Conservation (phyloP, 1,139 yeast species). For the Tardiomyces depauwii region DNA sequence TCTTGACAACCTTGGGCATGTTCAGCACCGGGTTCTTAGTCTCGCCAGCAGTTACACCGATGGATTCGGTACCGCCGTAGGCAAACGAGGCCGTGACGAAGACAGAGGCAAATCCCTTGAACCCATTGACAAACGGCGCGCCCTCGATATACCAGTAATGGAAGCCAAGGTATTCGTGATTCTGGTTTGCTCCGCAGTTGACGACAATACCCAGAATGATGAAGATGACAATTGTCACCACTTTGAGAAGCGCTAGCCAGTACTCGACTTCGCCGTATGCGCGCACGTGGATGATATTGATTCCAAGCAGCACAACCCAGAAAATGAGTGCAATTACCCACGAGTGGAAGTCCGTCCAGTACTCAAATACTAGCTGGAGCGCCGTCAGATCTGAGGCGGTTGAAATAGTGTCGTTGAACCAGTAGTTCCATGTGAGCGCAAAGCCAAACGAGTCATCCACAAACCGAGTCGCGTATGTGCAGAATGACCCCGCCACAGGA, state of each 20-base stretch:
- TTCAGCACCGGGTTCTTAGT: slow-evolving; percentile 45
- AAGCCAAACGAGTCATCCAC: slow-evolving; percentile 54
- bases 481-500: slow-evolving; percentile 54
- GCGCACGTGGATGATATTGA: slow-evolving; percentile 45
- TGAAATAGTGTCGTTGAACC: slow-evolving; percentile 55
- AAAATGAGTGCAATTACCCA: slow-evolving; percentile 48
- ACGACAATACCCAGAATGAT: slow-evolving; percentile 50
- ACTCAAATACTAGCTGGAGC: slow-evolving; percentile 43
- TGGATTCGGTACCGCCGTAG: slow-evolving; percentile 56
- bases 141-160: slow-evolving; percentile 38
- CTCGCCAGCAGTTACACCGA: slow-evolving; percentile 59
- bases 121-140: slow-evolving; percentile 49
- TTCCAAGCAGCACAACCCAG: slow-evolving; percentile 41
- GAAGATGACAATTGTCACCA: slow-evolving; percentile 42
- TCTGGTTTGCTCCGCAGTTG: slow-evolving; percentile 50
- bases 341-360: slow-evolving; percentile 48
- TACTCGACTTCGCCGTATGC: slow-evolving; percentile 58
- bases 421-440: slow-evolving; percentile 50
- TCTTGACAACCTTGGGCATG: slow-evolving; percentile 46
- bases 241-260: slow-evolving; percentile 53
- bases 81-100: slow-evolving; percentile 56
- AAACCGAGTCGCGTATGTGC: slow-evolving; percentile 47
- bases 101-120: slow-evolving; percentile 38
- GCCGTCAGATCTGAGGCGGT: slow-evolving; percentile 56
- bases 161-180: slow-evolving; percentile 37